Evolutionary conservation across 75 land plant genomes (phyloP).

Genomic region (Pinus taeda): DNA sequence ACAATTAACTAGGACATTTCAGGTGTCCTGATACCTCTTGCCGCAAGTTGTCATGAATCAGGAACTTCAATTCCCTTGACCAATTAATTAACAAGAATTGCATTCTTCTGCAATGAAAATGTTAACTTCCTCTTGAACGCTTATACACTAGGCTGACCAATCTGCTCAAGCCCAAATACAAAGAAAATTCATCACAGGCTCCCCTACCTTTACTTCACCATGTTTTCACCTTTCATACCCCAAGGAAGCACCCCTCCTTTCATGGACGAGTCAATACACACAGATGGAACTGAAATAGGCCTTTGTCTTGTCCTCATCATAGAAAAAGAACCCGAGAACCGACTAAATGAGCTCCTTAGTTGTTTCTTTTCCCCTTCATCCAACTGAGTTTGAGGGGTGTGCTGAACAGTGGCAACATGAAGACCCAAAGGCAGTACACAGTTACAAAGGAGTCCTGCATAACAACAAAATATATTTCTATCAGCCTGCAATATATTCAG

Average conservation of each 20-base stretch:
- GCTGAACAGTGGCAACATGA: slow-evolving; percentile 24
- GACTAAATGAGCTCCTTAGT: background rate
- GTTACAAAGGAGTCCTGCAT: slow-evolving; percentile 38
- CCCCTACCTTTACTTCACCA: background rate
- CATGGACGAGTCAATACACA: background rate
- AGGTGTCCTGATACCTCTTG: background rate
- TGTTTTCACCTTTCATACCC: background rate
- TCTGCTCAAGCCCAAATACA: slow-evolving; percentile 1
- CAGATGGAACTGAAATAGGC: slow-evolving; percentile 9
- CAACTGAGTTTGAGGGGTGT: background rate
- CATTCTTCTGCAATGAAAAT: slow-evolving; percentile 7
- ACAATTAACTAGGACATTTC: slow-evolving; percentile 1
- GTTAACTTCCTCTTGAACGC: background rate
- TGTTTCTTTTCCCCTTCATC: background rate
- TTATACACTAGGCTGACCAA: background rate
- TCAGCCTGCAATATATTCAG: background rate
- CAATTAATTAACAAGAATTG: background rate
- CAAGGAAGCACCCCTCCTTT: slow-evolving; percentile 5
- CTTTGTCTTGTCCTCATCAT: background rate
- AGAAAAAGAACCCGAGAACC: slow-evolving; percentile 2
- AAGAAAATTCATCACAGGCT: background rate
- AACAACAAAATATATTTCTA: background rate
- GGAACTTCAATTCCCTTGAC: background rate
- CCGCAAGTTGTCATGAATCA: slow-evolving; percentile 1
- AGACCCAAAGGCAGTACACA: slow-evolving; percentile 44